A percentile compares a stretch with the other conserved stretches of the same genome.
phyloP scores from a whole-genome alignment of 192 early-diverging fungal genomes.

The Coemansia sp. region DNA sequence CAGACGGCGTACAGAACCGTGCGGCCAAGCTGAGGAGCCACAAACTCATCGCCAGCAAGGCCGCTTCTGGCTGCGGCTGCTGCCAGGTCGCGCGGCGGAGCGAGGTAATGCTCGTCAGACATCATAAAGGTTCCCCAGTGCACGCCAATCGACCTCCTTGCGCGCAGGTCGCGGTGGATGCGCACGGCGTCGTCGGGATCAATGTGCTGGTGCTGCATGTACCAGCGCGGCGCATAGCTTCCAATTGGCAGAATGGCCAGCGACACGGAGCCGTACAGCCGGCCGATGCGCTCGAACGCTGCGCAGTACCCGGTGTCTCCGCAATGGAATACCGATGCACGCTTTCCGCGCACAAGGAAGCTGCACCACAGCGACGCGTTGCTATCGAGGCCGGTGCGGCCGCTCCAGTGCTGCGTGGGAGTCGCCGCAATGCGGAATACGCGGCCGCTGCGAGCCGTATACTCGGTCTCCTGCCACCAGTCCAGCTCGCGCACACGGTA shows the following conservation, averaged over 20 bases:
- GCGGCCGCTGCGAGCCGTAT: conserved; percentile 2
- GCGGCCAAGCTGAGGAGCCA: conserved; percentile 42
- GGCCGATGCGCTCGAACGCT: conserved; percentile 80
- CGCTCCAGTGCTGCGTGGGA: conserved; percentile 66
- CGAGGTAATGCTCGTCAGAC: conserved; percentile 71
- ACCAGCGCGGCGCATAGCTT: conserved; percentile 77
- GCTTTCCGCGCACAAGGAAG: conserved; percentile 59
- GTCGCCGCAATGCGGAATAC: conserved; percentile 31
- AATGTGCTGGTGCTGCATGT: conserved; percentile 74
- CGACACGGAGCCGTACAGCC: conserved; percentile 67
- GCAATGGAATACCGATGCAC: conserved; percentile 35
- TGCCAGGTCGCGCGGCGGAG: conserved; percentile 65
- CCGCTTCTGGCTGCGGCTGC: conserved; percentile 43
- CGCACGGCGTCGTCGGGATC: conserved; percentile 80
- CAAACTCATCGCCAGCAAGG: conserved; percentile 21
- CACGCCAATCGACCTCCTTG: conserved; percentile 68
- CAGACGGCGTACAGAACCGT: conserved; percentile 23
- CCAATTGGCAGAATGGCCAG: conserved; percentile 83
- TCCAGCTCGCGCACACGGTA: conserved; percentile 67
- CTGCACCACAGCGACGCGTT: conserved; percentile 79
- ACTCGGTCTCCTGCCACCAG: conserved; percentile 70
- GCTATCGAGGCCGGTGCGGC: conserved; percentile 65
- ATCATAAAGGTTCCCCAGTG: conserved; percentile 89
- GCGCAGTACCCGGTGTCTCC: conserved; percentile 91
- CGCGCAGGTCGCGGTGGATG: conserved; percentile 72